Evolutionary conservation across 2,329 filamentous ascomycete species (phyloP).

Genomic region (Monosporascus sp.): DNA sequence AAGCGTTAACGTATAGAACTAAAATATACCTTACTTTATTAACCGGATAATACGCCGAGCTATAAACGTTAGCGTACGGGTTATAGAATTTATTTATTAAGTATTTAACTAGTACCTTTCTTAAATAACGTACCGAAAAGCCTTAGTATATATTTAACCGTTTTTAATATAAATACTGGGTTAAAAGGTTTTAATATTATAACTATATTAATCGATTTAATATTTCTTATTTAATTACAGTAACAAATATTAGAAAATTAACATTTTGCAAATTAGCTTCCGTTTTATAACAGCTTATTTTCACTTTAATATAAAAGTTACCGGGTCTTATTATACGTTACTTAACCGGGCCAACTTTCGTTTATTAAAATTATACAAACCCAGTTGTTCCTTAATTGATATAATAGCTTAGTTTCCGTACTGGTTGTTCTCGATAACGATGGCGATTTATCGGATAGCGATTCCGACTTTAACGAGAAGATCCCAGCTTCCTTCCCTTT

Average conservation of each 20-base stretch:
- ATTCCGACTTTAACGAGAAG: slow-evolving; percentile 19
- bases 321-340: slow-evolving; percentile 21
- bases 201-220: slow-evolving; percentile 19
- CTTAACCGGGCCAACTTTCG: slow-evolving; percentile 5
- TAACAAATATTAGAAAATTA: neutral
- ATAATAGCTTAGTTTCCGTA: slow-evolving; percentile 15
- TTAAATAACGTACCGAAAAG: slow-evolving; percentile 1
- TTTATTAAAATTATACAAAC: slow-evolving; percentile 4
- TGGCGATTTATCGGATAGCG: slow-evolving; percentile 7
- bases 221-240: slow-evolving; percentile 2
- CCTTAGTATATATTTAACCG: slow-evolving; percentile 16
- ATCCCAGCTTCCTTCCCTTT: slow-evolving; percentile 25
- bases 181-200: slow-evolving; percentile 22
- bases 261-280: neutral
- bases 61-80: slow-evolving; percentile 24
- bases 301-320: slow-evolving; percentile 25
- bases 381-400: slow-evolving; percentile 2
- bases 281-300: slow-evolving; percentile 18
- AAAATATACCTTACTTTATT: slow-evolving; percentile 13
- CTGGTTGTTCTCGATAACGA: slow-evolving; percentile 23
- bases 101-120: neutral
- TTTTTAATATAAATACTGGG: slow-evolving; percentile 22
- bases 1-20: slow-evolving; percentile 37
- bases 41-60: slow-evolving; percentile 12
- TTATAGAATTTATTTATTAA: slow-evolving; percentile 1